These are phyloP conservation scores for Elasticomyces elasticus DNA, from an alignment of 495 filamentous ascomycete species.

Conservation along the genomic window DNA sequence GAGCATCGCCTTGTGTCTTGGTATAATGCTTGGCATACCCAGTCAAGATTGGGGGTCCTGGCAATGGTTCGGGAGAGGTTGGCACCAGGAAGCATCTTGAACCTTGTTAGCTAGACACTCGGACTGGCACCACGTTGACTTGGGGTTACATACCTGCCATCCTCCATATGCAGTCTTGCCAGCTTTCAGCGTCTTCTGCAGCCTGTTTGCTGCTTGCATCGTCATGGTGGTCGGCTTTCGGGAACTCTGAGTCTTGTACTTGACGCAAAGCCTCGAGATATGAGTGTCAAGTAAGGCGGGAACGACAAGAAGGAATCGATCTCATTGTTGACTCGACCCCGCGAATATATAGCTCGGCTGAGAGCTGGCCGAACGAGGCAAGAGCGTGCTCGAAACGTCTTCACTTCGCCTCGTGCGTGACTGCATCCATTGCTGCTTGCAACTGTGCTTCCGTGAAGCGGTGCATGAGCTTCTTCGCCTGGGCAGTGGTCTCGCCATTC, in stretches of 20 bases:
- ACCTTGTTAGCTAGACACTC: background rate
- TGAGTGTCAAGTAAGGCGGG: background rate
- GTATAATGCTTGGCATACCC: conserved; percentile 18
- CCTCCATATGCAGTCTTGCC: conserved; percentile 52
- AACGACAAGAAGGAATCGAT: no score
- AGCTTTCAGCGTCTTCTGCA: conserved; percentile 49
- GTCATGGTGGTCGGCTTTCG: background rate
- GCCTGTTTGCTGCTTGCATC: conserved; percentile 56
- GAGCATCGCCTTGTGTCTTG: background rate
- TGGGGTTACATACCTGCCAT: conserved; percentile 30
- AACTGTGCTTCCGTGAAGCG: conserved; percentile 63
- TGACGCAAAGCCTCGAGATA: background rate
- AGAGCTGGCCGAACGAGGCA: background rate
- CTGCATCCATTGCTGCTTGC: conserved; percentile 56
- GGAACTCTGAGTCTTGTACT: no score
- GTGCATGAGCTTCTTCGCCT: conserved; percentile 74
- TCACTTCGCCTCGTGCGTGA: conserved; percentile 13
- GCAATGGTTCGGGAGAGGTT: conserved; percentile 62
- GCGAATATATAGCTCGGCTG: background rate
- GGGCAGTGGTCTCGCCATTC: conserved; percentile 40
- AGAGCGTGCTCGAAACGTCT: background rate
- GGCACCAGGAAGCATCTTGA: conserved; percentile 59
- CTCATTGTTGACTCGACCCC: background rate
- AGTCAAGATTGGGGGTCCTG: conserved; percentile 55
- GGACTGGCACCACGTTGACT: background rate